A percentile compares a stretch with the other conserved stretches of the same genome.
phyloP scores from a whole-genome alignment of 2,329 filamentous ascomycete genomes.

The Arthrinium puccinioides region DNA sequence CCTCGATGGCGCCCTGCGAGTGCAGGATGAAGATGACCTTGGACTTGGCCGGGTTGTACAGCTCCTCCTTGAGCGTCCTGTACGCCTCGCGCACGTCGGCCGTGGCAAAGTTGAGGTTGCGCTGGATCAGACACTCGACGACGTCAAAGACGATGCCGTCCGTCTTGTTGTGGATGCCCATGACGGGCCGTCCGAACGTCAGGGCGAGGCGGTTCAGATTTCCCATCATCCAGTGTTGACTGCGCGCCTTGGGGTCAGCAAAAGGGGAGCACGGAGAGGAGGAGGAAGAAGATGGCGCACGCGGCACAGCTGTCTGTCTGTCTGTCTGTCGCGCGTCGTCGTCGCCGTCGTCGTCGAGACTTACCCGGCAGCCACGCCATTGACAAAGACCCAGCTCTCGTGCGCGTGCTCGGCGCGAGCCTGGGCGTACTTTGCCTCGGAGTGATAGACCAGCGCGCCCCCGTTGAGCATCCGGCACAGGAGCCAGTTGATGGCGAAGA shows the following conservation, averaged over 20 bases:
- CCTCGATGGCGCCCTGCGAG: constrained; percentile 71
- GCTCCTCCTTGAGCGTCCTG: constrained; percentile 51
- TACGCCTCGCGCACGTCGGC: constrained; percentile 58
- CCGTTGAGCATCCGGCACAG: constrained; percentile 50
- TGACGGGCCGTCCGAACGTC: constrained; percentile 64
- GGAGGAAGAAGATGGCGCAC: neutral
- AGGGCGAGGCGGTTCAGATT: constrained; percentile 65
- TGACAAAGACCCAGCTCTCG: constrained; percentile 76
- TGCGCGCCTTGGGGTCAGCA: constrained; percentile 15
- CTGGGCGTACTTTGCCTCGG: constrained; percentile 45
- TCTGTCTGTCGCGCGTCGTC: no score
- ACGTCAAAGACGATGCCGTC: constrained; percentile 70
- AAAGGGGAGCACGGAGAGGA: neutral
- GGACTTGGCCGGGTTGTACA: constrained; percentile 53
- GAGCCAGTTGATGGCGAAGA: constrained; percentile 41
- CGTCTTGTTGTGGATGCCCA: constrained; percentile 71
- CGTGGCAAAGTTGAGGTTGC: constrained; percentile 67
- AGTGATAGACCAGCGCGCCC: constrained; percentile 37
- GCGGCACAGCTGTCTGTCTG: no score
- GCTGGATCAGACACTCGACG: constrained; percentile 69
- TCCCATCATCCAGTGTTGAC: constrained; percentile 58
- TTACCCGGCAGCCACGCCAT: constrained; percentile 60
- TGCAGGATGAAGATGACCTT: constrained; percentile 72
- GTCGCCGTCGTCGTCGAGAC: constrained; percentile 13
- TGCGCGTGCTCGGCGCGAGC: constrained; percentile 42